phyloP scores from a whole-genome alignment of 768 basidiomycete genomes.

The Ramaria sp. region DNA sequence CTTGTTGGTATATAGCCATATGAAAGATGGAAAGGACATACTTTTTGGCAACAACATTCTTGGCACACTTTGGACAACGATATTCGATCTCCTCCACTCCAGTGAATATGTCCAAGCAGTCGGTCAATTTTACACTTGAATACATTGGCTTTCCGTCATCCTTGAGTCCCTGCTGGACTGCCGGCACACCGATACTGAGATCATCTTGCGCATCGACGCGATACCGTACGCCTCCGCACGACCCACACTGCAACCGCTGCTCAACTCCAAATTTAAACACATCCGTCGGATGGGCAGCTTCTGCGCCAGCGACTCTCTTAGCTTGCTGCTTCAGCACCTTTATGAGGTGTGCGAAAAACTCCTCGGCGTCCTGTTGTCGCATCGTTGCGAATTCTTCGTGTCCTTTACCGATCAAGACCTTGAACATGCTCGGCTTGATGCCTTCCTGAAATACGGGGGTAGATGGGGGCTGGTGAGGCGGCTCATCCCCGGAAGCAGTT shows the following conservation, averaged over 20 bases:
- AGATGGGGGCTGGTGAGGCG: slow-evolving; percentile 15
- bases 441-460: slow-evolving; percentile 71
- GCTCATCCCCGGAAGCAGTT: slow-evolving; percentile 5
- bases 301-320: slow-evolving; percentile 30
- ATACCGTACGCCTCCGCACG: slow-evolving; percentile 77
- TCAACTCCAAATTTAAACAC: slow-evolving; percentile 77
- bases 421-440: slow-evolving; percentile 73
- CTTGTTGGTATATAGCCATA: background rate
- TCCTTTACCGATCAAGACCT: slow-evolving; percentile 81
- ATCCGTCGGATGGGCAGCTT: slow-evolving; percentile 54
- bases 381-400: slow-evolving; percentile 94
- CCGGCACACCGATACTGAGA: slow-evolving; percentile 74
- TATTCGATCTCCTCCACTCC: slow-evolving; percentile 69
- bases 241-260: slow-evolving; percentile 73
- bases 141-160: slow-evolving; percentile 56
- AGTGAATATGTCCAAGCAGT: slow-evolving; percentile 51
- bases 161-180: slow-evolving; percentile 33
- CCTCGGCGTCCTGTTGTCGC: slow-evolving; percentile 94
- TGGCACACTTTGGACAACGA: slow-evolving; percentile 62
- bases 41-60: slow-evolving; percentile 63
- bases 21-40: slow-evolving; percentile 25
- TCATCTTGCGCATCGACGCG: slow-evolving; percentile 65
- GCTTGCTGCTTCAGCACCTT: slow-evolving; percentile 59
- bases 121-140: slow-evolving; percentile 45
- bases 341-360: slow-evolving; percentile 80